These are phyloP conservation scores for Mycena vulgaris DNA, from an alignment of 768 basidiomycete genomes.

Conservation along the genomic window DNA sequence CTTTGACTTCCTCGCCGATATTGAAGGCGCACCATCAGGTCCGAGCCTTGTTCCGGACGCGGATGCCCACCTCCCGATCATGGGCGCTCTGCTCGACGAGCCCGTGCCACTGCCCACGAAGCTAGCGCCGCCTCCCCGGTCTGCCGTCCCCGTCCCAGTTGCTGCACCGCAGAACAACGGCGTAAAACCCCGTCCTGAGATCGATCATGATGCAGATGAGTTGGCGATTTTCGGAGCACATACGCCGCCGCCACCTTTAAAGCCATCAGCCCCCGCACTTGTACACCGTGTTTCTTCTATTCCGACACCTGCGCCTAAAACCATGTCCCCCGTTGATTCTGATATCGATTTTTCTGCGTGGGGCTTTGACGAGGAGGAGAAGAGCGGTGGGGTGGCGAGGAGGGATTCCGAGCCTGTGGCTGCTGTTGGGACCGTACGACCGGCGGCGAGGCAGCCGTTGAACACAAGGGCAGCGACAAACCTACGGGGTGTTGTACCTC, in stretches of 20 bases:
- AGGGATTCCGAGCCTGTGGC: constrained; percentile 16
- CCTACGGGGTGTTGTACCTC: constrained; percentile 40
- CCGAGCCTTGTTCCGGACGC: background rate
- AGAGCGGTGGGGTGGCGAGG: constrained; percentile 22
- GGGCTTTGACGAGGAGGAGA: constrained; percentile 37
- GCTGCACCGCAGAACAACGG: background rate
- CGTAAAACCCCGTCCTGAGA: constrained; percentile 16
- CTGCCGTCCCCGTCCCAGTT: constrained; percentile 44
- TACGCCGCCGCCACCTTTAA: constrained; percentile 17
- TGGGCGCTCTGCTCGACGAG: constrained; percentile 38
- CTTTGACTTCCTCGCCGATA: constrained; percentile 84
- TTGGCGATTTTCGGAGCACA: constrained; percentile 26
- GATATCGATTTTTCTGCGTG: constrained; percentile 38
- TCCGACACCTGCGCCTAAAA: constrained; percentile 1
- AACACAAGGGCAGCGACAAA: constrained; percentile 26
- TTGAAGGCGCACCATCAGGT: constrained; percentile 40
- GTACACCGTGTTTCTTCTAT: constrained; percentile 21
- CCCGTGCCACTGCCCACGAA: constrained; percentile 60
- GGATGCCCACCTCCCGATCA: constrained; percentile 17
- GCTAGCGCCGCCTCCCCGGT: constrained; percentile 66
- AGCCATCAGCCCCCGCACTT: constrained; percentile 23
- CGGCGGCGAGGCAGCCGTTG: constrained; percentile 12
- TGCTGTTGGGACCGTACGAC: background rate
- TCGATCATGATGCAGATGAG: constrained; percentile 24
- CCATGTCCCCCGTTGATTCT: constrained; percentile 27